Evolutionary conservation across 192 early-diverging fungal genomes (phyloP), one percentile per base, ranked within the genome.

Genomic region (Backusella tarrabulga): DNA sequence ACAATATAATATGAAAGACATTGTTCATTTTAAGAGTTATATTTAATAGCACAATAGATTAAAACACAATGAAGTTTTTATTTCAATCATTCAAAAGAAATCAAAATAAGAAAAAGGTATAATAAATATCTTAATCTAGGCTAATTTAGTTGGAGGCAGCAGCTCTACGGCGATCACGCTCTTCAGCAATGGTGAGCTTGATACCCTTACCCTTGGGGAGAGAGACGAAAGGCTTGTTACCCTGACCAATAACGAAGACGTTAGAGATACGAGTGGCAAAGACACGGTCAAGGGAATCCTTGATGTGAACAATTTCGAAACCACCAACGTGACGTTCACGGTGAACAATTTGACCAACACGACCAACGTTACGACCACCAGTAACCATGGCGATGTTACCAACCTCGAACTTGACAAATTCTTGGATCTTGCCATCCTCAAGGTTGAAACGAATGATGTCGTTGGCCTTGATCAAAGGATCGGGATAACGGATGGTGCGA

Each of bases 301-400:
- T 99, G 86, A 99, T 90, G 90, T 99, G 97, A 76, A 99, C 93
- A 85, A 99, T 97, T 84, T 99, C 97, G 87, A 98, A 98, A 83
- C 97, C 95, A 80, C 97, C 95, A 81, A 94, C 88, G 92, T 98
- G 98, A 82, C 93, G 91, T 88, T 99, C 98, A 86, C 94, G 92
- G 92, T 97, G 94, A 79, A 92, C 95, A 83, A 99, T 94, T 78
- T 94, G 87, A 89, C 98, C 98, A 79, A 98, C 93, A 88, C 97
- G 95, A 74, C 97, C 98, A 90, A 97, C 96, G 92, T 98, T 98
- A 80, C 94, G 94, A 81, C 98, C 98, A 79, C 98, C 98, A 75
- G 98, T 99, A 78, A 96, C 90, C 94, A 96, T 97, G 77, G 90
- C 95, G n/a, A 99, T 79, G 91, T 99, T 98, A 78, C 98, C 98